Conservation (phyloP, 2,329 filamentous ascomycete genomes). For the Colletotrichum tofieldiae region DNA sequence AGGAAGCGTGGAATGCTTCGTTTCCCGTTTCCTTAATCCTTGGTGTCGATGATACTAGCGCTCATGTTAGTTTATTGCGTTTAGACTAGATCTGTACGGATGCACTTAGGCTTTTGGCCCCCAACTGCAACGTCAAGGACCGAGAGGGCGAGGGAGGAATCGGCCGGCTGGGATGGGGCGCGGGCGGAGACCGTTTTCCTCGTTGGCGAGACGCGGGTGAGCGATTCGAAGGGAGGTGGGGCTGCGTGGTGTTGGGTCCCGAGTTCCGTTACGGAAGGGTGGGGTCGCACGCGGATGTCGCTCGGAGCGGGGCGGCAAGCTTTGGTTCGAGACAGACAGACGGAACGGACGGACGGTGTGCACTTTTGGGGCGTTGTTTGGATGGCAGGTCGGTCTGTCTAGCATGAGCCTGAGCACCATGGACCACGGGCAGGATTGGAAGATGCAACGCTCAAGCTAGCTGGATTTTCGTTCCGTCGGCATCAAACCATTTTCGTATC, state of each 20-base stretch:
- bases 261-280: constrained; percentile 12
- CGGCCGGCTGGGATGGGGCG: background rate
- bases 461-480: background rate
- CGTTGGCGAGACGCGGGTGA: background rate
- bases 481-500: background rate
- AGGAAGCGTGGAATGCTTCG: background rate
- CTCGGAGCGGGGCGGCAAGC: constrained; percentile 8
- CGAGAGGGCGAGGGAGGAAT: background rate
- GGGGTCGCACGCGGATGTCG: background rate
- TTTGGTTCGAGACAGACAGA: background rate
- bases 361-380: background rate
- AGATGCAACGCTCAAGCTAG: background rate
- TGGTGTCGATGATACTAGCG: constrained; percentile 28
- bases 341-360: constrained; percentile 10
- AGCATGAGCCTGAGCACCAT: background rate
- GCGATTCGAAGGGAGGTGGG: background rate
- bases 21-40: constrained; percentile 17
- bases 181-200: background rate
- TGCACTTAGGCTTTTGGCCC: constrained; percentile 7
- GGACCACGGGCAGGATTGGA: background rate
- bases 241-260: constrained; percentile 4
- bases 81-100: background rate
- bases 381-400: background rate
- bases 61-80: constrained; percentile 8
- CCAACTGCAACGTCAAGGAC: constrained; percentile 19